Percentiles rank a stretch among this genome's conserved stretches.
Conservation (phyloP, 164 flowering plant genomes). For the Litsea cubeba region DNA sequence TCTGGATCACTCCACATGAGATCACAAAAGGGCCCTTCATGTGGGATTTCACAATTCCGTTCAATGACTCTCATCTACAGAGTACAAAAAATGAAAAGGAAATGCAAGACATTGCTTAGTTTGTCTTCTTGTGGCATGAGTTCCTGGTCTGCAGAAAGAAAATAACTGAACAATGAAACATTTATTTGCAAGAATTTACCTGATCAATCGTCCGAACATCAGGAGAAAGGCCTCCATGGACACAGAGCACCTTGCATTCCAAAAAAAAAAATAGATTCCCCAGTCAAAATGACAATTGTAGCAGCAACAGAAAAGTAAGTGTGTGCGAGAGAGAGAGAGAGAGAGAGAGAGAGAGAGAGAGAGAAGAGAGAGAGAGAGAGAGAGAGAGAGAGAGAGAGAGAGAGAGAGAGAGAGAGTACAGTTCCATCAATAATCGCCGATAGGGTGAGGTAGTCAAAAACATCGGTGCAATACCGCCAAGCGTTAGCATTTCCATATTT, state of each 20-base stretch:
- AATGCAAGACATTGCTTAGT: neutral
- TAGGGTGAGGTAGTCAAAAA: conserved; percentile 92
- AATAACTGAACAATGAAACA: neutral
- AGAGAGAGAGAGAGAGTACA: conserved; percentile 29
- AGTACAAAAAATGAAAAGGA: neutral
- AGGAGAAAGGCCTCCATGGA: conserved; percentile 99
- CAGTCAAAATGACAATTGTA: neutral
- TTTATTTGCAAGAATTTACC: conserved; percentile 31
- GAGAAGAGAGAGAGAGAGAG: conserved; percentile 3
- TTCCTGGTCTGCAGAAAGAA: neutral
- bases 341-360: neutral
- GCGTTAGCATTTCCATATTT: conserved; percentile 99
- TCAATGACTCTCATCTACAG: conserved; percentile 85
- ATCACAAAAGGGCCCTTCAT: conserved; percentile 99
- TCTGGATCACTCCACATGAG: conserved; percentile 99
- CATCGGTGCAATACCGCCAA: conserved; percentile 99
- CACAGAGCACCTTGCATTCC: conserved; percentile 79
- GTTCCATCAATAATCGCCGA: conserved; percentile 99
- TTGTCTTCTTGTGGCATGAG: neutral
- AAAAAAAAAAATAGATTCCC: neutral
- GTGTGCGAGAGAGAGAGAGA: neutral
- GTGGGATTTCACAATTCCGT: conserved; percentile 96
- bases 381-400: conserved; percentile 4
- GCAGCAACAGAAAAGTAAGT: too few relatives aligned
- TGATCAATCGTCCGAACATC: conserved; percentile 93